A percentile compares a stretch with the other conserved stretches of the same genome.
phyloP scores from a whole-genome alignment of 257 asterid species.

The Solanum dulcamara region DNA sequence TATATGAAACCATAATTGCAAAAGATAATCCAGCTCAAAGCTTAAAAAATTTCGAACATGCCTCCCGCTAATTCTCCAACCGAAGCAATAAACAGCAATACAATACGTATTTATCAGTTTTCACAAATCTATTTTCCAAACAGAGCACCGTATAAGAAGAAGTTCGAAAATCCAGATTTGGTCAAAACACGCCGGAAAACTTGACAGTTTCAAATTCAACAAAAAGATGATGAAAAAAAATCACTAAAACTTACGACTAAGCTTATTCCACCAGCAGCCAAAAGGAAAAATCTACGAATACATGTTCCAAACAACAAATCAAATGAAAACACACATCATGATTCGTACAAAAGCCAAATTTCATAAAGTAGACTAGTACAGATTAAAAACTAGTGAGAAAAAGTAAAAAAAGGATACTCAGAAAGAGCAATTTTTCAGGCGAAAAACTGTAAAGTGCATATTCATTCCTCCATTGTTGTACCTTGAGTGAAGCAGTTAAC shows the following conservation, averaged over 20 bases:
- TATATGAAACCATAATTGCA: background rate
- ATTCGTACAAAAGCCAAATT: background rate
- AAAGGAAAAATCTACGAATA: background rate
- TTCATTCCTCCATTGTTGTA: background rate
- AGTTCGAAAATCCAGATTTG: background rate
- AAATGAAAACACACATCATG: background rate
- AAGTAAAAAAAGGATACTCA: background rate
- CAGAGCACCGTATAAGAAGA: background rate
- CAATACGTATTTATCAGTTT: background rate
- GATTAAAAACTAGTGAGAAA: conserved; percentile 5
- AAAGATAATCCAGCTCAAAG: background rate
- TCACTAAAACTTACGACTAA: background rate
- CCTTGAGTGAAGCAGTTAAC: conserved; percentile 20
- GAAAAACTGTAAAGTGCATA: background rate
- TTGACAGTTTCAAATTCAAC: background rate
- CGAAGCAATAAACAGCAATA: background rate
- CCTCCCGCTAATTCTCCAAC: background rate
- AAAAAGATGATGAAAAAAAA: background rate
- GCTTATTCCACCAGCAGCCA: background rate
- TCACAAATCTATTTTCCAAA: background rate
- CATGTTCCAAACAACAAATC: background rate
- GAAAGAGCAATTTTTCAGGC: background rate
- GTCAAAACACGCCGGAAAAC: background rate
- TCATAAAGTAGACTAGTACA: conserved; percentile 5
- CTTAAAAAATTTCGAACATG: background rate